These are phyloP conservation scores for Geotrichum australiense DNA, from an alignment of 1,139 yeast genomes.

Conservation along the genomic window DNA sequence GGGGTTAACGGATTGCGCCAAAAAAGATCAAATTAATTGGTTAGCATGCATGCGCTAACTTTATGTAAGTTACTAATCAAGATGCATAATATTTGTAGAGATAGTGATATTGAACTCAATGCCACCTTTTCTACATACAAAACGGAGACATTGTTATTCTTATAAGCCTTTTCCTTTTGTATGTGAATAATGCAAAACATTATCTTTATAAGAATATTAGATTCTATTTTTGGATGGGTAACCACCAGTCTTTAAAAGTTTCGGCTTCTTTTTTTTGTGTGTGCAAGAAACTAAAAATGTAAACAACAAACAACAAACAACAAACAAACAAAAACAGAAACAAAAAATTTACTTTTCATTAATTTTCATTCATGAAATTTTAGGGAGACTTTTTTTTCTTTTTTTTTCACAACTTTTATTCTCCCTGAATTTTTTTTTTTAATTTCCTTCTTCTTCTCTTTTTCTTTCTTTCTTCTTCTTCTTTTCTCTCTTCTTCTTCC, in stretches of 20 bases:
- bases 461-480: conserved; percentile 1
- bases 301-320: not conserved
- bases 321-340: not conserved
- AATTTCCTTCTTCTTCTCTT: conserved; percentile 3
- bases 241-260: not conserved
- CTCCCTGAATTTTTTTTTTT: not conserved
- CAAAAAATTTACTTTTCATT: conserved; percentile 8
- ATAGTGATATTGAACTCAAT: no score
- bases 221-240: not conserved
- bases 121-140: no score
- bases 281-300: not conserved
- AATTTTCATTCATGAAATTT: not conserved
- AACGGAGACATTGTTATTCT: no score
- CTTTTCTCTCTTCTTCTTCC: not conserved
- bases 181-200: no score
- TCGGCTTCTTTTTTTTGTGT: not conserved
- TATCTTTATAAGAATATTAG: no score
- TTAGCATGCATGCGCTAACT: no score
- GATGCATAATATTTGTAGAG: no score
- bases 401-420: not conserved
- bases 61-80: no score
- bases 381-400: conserved; percentile 2
- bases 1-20: no score
- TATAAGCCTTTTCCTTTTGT: no score
- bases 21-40: no score